Percentiles rank a stretch among this genome's conserved stretches.
phyloP scores from a whole-genome alignment of 1,284 basidiomycete species.

The Pterulicium gracile region DNA sequence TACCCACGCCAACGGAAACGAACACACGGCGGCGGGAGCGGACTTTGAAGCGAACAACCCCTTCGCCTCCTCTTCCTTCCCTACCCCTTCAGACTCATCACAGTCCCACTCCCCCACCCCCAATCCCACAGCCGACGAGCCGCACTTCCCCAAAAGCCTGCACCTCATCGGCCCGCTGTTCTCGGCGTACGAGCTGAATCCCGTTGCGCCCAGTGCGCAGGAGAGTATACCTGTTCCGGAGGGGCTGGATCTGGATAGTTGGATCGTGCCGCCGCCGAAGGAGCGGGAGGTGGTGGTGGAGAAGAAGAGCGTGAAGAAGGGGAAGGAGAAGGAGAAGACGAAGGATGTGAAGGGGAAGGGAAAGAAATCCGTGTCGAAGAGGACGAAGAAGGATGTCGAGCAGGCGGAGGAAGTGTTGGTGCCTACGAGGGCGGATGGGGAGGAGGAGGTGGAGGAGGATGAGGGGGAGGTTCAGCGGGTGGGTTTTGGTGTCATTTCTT shows the following conservation, averaged over 20 bases:
- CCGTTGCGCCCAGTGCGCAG: conserved; percentile 76
- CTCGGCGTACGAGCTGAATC: conserved; percentile 73
- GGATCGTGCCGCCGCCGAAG: conserved; percentile 64
- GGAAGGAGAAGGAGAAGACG: conserved; percentile 36
- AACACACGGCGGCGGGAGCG: no score
- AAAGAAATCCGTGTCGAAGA: conserved; percentile 24
- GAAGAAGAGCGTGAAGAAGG: conserved; percentile 30
- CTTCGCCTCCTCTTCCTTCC: conserved; percentile 76
- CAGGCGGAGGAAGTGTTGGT: conserved; percentile 22
- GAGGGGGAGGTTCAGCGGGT: no score
- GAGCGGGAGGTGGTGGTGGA: conserved; percentile 25
- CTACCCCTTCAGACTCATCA: conserved; percentile 40
- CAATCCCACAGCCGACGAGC: conserved; percentile 28
- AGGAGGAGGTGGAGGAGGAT: conserved; percentile 46
- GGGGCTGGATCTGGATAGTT: conserved; percentile 76
- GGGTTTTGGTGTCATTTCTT: conserved; percentile 5
- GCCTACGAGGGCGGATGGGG: conserved; percentile 24
- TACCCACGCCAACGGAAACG: no score
- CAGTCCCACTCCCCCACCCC: conserved; percentile 18
- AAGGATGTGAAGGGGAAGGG: conserved; percentile 18
- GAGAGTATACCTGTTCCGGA: conserved; percentile 73
- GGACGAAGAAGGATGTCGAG: conserved; percentile 41
- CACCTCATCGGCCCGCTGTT: conserved; percentile 82
- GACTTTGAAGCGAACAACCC: conserved; percentile 45
- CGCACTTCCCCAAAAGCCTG: conserved; percentile 76